Conservation (phyloP, 1,284 basidiomycete species). For the Paramarasmius palmivorus region DNA sequence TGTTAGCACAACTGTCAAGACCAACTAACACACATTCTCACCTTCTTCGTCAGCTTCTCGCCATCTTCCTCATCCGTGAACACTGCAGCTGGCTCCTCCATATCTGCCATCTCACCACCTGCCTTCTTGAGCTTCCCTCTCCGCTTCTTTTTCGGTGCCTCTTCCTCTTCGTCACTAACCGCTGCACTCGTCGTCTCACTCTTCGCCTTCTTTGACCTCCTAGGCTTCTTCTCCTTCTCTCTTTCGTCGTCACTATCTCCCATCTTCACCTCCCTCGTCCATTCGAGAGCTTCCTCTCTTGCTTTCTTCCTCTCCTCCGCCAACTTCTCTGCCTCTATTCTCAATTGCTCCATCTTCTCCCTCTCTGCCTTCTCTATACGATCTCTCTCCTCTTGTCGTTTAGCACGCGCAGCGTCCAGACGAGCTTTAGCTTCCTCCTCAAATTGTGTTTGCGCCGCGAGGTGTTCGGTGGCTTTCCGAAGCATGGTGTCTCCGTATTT, state of each 20-base stretch:
- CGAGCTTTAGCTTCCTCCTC: constrained; percentile 75
- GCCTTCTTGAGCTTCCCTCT: constrained; percentile 25
- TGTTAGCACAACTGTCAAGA: constrained; percentile 4
- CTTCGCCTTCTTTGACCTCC: constrained; percentile 39
- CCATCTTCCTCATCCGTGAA: constrained; percentile 71
- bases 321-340: constrained; percentile 64
- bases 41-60: constrained; percentile 69
- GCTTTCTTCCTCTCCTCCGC: constrained; percentile 74
- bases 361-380: constrained; percentile 60
- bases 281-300: constrained; percentile 78
- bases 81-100: constrained; percentile 45
- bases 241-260: constrained; percentile 79
- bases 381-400: constrained; percentile 66
- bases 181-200: constrained; percentile 43
- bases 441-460: constrained; percentile 70
- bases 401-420: constrained; percentile 72
- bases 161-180: constrained; percentile 56
- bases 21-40: constrained; percentile 26
- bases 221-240: constrained; percentile 58
- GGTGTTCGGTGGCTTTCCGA: constrained; percentile 76
- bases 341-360: constrained; percentile 56
- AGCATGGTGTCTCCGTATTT: constrained; percentile 88
- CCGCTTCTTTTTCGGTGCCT: constrained; percentile 13
- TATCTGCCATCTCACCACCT: constrained; percentile 36
- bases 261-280: constrained; percentile 66